These are phyloP conservation scores for Colletotrichum noveboracense DNA, from an alignment of 2,329 filamentous ascomycete species.

Conservation along the genomic window DNA sequence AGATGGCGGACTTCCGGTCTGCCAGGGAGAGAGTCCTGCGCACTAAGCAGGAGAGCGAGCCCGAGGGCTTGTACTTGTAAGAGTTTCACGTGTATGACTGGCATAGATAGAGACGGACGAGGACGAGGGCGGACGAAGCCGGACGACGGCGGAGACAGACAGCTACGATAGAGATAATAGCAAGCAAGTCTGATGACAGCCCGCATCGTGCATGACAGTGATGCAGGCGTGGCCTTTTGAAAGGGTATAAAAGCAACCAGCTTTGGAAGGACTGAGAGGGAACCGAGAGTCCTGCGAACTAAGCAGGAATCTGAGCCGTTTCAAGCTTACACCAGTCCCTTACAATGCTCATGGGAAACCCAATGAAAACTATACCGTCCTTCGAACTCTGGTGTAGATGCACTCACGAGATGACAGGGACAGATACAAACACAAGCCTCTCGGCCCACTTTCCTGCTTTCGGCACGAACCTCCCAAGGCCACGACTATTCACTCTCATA, in stretches of 20 bases:
- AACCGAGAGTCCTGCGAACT: too few relatives aligned
- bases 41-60: conserved; percentile 98
- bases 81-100: conserved; percentile 18
- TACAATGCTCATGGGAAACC: too few relatives aligned
- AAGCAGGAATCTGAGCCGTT: too few relatives aligned
- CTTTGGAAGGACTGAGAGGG: too few relatives aligned
- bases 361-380: too few relatives aligned
- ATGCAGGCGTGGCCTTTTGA: too few relatives aligned
- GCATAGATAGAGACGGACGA: background rate
- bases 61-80: conserved; percentile 98
- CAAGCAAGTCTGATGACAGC: background rate
- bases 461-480: background rate
- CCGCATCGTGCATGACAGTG: background rate
- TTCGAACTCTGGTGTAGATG: too few relatives aligned
- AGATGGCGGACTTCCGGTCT: conserved; percentile 97
- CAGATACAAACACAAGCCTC: too few relatives aligned
- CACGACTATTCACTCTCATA: background rate
- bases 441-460: too few relatives aligned
- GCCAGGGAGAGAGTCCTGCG: conserved; percentile 94
- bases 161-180: conserved; percentile 18
- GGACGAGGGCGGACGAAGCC: background rate
- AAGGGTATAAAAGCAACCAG: too few relatives aligned
- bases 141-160: background rate
- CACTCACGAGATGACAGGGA: too few relatives aligned
- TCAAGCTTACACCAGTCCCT: too few relatives aligned